A percentile compares a stretch with the other conserved stretches of the same genome.
phyloP scores from a whole-genome alignment of 352 stramenopile genomes.

The Phytophthora tentaculata region DNA sequence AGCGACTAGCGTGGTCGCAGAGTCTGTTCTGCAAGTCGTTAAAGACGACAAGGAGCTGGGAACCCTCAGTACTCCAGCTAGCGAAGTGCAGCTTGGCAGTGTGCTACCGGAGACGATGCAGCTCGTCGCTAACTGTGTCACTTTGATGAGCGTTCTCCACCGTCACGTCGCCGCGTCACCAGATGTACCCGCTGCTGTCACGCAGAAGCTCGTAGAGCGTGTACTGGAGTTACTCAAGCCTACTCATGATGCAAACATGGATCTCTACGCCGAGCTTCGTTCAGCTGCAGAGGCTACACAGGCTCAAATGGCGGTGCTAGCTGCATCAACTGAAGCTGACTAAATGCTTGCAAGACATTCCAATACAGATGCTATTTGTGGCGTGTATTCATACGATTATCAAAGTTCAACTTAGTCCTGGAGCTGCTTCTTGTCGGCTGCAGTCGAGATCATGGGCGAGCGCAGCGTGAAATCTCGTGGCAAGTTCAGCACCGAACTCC shows the following conservation, averaged over 20 bases:
- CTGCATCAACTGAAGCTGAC: slow-evolving; percentile 15
- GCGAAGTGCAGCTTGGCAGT: slow-evolving; percentile 4
- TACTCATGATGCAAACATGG: slow-evolving; percentile 60
- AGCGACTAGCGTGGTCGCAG: slow-evolving; percentile 37
- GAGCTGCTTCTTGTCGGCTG: slow-evolving; percentile 47
- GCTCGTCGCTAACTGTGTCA: slow-evolving; percentile 60
- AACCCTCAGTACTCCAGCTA: slow-evolving; percentile 8
- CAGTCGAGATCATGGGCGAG: slow-evolving; percentile 57
- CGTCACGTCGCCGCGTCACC: slow-evolving; percentile 24
- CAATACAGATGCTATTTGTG: background rate
- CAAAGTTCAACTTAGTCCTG: slow-evolving; percentile 32
- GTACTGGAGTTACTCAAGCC: slow-evolving; percentile 69
- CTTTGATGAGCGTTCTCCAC: slow-evolving; percentile 61
- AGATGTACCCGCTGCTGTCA: slow-evolving; percentile 52
- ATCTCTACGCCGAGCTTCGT: slow-evolving; percentile 66
- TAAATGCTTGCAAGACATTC: slow-evolving; percentile 4
- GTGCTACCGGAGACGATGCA: slow-evolving; percentile 53
- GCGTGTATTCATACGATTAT: slow-evolving; percentile 29
- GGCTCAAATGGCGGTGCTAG: slow-evolving; percentile 32
- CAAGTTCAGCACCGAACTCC: slow-evolving; percentile 59
- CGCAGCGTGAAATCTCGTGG: slow-evolving; percentile 51
- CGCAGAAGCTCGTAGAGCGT: slow-evolving; percentile 67
- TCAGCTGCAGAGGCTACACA: slow-evolving; percentile 41
- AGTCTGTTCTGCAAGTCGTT: slow-evolving; percentile 19
- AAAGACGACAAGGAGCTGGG: slow-evolving; percentile 23